phyloP scores from a whole-genome alignment of 208 protist species.

The Acanthamoeba healyi region DNA sequence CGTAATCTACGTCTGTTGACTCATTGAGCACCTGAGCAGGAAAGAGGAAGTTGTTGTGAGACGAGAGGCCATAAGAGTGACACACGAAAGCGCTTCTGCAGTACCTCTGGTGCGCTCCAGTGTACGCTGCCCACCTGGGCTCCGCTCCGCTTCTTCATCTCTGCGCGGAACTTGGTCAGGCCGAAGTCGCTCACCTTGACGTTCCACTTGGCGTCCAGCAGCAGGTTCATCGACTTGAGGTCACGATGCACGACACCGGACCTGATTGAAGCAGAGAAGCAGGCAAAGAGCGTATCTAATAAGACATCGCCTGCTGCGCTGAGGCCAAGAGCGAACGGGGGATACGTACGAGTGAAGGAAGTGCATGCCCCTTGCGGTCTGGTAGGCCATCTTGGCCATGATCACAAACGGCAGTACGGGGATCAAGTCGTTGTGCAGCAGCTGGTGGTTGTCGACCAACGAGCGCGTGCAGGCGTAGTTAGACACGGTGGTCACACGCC shows the following conservation, averaged over 20 bases:
- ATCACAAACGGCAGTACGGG: neutral
- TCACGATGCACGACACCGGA: neutral
- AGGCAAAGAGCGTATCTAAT: neutral
- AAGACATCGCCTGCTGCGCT: too few species aligned
- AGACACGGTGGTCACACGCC: neutral
- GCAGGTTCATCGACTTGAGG: neutral
- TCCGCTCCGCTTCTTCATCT: neutral
- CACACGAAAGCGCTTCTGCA: too few species aligned
- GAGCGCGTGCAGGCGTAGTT: neutral
- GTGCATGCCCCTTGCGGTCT: slow-evolving; percentile 49
- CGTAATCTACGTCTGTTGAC: neutral
- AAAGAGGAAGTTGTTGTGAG: too few species aligned
- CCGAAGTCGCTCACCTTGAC: slow-evolving; percentile 25
- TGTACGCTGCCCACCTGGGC: neutral
- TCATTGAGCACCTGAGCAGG: too few species aligned
- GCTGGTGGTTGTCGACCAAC: neutral
- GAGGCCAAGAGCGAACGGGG: neutral
- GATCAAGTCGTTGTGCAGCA: slow-evolving; percentile 37
- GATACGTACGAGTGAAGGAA: slow-evolving; percentile 2
- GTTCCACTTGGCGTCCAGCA: neutral
- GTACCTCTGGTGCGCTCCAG: slow-evolving; percentile 3
- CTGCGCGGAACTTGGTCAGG: slow-evolving; percentile 17
- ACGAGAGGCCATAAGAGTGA: too few species aligned
- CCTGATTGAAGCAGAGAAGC: neutral
- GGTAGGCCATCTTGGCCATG: slow-evolving; percentile 31